Base-by-base conservation (phyloP, 345 rosid genomes). In the Sisymbrium irio region DNA sequence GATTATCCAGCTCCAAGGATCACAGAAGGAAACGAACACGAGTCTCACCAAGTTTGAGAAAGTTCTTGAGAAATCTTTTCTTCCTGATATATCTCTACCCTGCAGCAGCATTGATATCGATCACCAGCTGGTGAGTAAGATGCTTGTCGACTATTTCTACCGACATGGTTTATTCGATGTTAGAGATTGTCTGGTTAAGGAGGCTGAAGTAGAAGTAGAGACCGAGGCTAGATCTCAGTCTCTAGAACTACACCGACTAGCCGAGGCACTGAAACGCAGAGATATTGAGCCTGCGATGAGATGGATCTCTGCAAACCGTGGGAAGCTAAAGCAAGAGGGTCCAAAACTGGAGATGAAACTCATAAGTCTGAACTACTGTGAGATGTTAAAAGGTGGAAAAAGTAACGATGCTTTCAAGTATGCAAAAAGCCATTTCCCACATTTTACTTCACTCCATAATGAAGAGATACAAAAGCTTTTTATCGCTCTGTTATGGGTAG, bases 161-260 rank as follows among this genome's bases (percentile, higher is more conserved):
- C 77, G 78, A 77, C 85, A 84, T 54, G 96, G 97, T 20, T 81
- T 86, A 80, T 89, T 94, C 77, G 93, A 92, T 70, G 65, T 88
- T 18, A 96, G 97, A 45, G 96, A 94, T 78, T 86, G 83, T 80
- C 75, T 91, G 11, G 75, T 80, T 61, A 77, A 72, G 55, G 97
- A 92, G 69, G 84, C 89, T 75, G 84, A 77, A 54, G 88, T 79
- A 76, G 75, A 86, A 14, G 86, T 78, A 74, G 83, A 76, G 9
- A 55, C 59, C 53, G 67, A 55, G 65, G 51, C 72, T 25, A 84
- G 80, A 75, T 84, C 85, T 65, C 89, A 84, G 37, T 89, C 78
- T 61, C 51, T 85, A 58, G 88, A 89, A 75, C 59, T 89, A 78
- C 70, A 82, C 71, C 82, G 66, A 62, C 58, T 94, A 65, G 79